Base-by-base conservation (phyloP, 805 yeast genomes). In the Kodamaea hsintzibuensis region DNA sequence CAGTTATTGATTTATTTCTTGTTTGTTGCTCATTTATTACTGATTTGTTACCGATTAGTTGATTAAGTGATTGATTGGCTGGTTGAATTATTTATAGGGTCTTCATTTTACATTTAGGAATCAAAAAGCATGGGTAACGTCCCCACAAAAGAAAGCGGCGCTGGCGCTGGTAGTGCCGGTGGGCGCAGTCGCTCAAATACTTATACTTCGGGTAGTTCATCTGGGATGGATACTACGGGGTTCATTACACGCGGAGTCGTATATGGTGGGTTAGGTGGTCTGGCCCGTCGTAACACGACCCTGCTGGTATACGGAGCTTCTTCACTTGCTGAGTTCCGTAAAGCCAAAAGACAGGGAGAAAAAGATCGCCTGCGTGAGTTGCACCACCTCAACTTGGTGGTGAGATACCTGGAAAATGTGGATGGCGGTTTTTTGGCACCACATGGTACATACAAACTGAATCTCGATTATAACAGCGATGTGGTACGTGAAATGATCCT, bases 391-490 rank as follows among this genome's bases (percentile, higher is more conserved):
- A 79, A 83, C 19, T 71, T 88, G 51, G 72, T 88, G 18, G 90
- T 88, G 1, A 74, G 79, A 56, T 80, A 69, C 61, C 76, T 76
- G 40, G 96, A 90, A 63, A 82, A 76, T 57, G 96, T 93, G 13
- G 98, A 95, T 71, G 99, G 99, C 16, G 99, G 99, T 1, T 91
- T 74, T 65, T 71, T 93, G 58, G 97, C 96, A 1, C 97, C 98
- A 0, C 89, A 82, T 70, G 98, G 98, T 1, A 88, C 89, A 33
- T 93, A 93, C 70, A 82, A 85, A 58, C 84, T 88, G 47, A 86
- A 84, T 60, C 68, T 87, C 52, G 96, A 89, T 67, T 93, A 83
- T 71, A 82, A 87, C 62, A 81, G 88, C 13, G 81, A 81, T 13
- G 75, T 87, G 2, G 98, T 95, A n/a, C 80, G 89, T 51, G 80